phyloP scores from a whole-genome alignment of 2,329 filamentous ascomycete genomes.

The Dothideomycetes sp. region DNA sequence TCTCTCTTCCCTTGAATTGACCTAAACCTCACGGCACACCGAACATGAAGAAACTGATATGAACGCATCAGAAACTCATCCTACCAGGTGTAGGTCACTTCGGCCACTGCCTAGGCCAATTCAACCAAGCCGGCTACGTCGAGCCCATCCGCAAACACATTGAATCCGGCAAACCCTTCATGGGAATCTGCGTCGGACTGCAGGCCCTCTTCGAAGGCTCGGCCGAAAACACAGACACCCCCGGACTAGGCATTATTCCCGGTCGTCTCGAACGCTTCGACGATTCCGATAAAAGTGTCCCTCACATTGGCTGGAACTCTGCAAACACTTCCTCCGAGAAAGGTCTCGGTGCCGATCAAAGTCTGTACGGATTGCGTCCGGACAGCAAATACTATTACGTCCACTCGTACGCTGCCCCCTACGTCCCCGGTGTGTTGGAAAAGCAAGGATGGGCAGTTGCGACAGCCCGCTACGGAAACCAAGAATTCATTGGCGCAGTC shows the following conservation, averaged over 20 bases:
- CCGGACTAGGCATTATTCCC: slow-evolving; percentile 68
- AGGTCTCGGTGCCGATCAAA: slow-evolving; percentile 35
- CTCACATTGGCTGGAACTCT: slow-evolving; percentile 98
- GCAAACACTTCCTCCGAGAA: slow-evolving; percentile 52
- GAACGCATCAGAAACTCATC: slow-evolving; percentile 68
- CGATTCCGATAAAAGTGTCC: slow-evolving; percentile 74
- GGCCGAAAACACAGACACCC: slow-evolving; percentile 61
- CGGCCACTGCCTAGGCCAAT: slow-evolving; percentile 83
- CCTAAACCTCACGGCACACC: neutral
- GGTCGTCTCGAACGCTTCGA: slow-evolving; percentile 66
- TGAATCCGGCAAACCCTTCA: slow-evolving; percentile 85
- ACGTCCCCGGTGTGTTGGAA: slow-evolving; percentile 64
- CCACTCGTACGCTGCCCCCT: slow-evolving; percentile 82
- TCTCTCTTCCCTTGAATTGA: slow-evolving; percentile 17
- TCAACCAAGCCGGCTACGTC: slow-evolving; percentile 72
- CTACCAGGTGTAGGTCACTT: slow-evolving; percentile 96
- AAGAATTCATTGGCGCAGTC: slow-evolving; percentile 86
- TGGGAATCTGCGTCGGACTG: slow-evolving; percentile 92
- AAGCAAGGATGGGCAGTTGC: slow-evolving; percentile 84
- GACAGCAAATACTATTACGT: slow-evolving; percentile 98
- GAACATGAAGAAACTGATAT: slow-evolving; percentile 20
- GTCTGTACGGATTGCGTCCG: slow-evolving; percentile 69
- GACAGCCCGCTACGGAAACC: slow-evolving; percentile 74
- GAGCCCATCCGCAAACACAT: slow-evolving; percentile 78
- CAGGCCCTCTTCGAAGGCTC: slow-evolving; percentile 86